These are phyloP conservation scores for Globisporangium recalcitrans DNA, from an alignment of 352 stramenopile genomes.

Conservation along the genomic window DNA sequence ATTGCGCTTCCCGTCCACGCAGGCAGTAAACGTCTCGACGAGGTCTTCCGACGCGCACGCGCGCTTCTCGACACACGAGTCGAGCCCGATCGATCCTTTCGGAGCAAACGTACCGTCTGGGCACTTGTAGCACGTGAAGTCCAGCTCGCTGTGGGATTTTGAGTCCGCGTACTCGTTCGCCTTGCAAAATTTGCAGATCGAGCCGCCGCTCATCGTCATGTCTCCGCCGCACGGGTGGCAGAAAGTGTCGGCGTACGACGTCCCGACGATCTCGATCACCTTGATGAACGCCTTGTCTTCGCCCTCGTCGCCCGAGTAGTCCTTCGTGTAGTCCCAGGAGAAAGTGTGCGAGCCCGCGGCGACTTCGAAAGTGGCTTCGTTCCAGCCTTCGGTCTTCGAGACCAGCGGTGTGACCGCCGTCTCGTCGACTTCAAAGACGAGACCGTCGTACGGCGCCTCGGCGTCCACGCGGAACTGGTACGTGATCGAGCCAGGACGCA, in stretches of 20 bases:
- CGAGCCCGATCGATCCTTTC: conserved; percentile 68
- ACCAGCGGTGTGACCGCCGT: conserved; percentile 42
- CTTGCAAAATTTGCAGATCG: conserved; percentile 76
- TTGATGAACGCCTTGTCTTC: conserved; percentile 69
- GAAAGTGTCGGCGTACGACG: conserved; percentile 60
- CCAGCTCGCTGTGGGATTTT: conserved; percentile 65
- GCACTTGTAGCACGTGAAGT: conserved; percentile 73
- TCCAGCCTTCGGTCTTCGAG: conserved; percentile 66
- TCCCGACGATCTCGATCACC: conserved; percentile 80
- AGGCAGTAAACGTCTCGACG: conserved; percentile 52
- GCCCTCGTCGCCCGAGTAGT: conserved; percentile 63
- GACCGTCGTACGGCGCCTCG: conserved; percentile 66
- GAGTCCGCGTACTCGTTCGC: conserved; percentile 69
- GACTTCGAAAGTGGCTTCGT: conserved; percentile 54
- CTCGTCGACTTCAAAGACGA: conserved; percentile 74
- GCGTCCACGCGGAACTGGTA: conserved; percentile 77
- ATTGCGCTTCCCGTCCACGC: conserved; percentile 45
- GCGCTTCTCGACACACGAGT: conserved; percentile 57
- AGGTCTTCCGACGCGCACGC: conserved; percentile 62
- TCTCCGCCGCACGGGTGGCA: conserved; percentile 74
- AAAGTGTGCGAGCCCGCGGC: conserved; percentile 58
- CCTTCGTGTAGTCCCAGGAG: conserved; percentile 79
- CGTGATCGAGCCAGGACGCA: conserved; percentile 63
- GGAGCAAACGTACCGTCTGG: conserved; percentile 53
- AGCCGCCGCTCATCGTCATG: conserved; percentile 71